Evolutionary conservation across 2,329 filamentous ascomycete species (phyloP).

Genomic region (Nemania sp.): DNA sequence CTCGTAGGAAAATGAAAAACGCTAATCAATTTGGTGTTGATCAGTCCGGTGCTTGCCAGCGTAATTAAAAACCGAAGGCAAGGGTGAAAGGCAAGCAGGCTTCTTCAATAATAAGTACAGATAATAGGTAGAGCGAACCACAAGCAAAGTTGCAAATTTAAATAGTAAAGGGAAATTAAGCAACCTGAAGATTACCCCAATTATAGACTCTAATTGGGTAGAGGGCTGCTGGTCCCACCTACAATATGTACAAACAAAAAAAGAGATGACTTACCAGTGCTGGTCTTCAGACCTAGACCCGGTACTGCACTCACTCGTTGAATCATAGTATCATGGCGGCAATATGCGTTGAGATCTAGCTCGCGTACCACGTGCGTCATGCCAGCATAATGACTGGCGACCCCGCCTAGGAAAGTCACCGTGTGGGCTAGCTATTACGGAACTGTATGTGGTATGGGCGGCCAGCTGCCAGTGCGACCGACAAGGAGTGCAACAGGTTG

Average conservation of each 20-base stretch:
- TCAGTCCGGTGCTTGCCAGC: constrained; percentile 27
- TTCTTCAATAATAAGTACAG: no score
- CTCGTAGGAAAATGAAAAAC: constrained; percentile 80
- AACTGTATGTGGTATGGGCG: not conserved
- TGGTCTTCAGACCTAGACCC: constrained; percentile 60
- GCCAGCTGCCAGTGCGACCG: not conserved
- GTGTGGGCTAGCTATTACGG: not conserved
- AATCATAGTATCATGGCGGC: constrained; percentile 48
- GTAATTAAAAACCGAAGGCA: no score
- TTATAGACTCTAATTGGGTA: not conserved
- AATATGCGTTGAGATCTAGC: constrained; percentile 40
- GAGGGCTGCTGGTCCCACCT: not conserved
- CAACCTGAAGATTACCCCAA: not conserved
- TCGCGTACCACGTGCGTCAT: constrained; percentile 43
- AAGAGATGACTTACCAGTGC: constrained; percentile 55
- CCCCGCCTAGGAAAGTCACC: constrained; percentile 14
- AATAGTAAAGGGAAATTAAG: not conserved
- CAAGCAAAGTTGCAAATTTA: not conserved
- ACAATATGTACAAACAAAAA: not conserved
- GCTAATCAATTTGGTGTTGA: constrained; percentile 54
- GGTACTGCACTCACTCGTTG: constrained; percentile 60
- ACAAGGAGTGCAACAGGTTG: not conserved
- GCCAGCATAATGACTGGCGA: constrained; percentile 38
- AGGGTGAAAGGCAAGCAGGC: no score
- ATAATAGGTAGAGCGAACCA: not conserved